These are phyloP conservation scores for Solanum lignicaule DNA, from an alignment of 257 asterid genomes.

Conservation along the genomic window DNA sequence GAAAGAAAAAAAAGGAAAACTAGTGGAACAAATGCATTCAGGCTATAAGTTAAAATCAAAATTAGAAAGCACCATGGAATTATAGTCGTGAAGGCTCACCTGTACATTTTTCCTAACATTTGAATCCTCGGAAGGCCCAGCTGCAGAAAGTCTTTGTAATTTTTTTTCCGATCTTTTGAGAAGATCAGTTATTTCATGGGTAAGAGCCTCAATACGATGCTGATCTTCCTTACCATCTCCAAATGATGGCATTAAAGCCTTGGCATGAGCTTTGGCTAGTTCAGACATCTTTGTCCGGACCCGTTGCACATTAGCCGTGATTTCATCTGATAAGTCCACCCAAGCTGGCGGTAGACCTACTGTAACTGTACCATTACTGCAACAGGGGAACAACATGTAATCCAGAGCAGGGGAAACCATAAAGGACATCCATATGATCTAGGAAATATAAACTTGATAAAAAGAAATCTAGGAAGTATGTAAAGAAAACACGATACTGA, in stretches of 20 bases:
- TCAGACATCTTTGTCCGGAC: slow-evolving; percentile 70
- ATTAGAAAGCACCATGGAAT: neutral
- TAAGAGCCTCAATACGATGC: slow-evolving; percentile 73
- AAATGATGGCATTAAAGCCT: slow-evolving; percentile 98
- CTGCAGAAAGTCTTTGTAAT: slow-evolving; percentile 68
- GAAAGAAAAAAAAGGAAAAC: neutral
- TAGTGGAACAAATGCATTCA: neutral
- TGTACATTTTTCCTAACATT: slow-evolving; percentile 93
- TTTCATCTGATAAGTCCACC: slow-evolving; percentile 97
- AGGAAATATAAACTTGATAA: neutral
- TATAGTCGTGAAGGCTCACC: slow-evolving; percentile 39
- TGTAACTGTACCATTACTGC: slow-evolving; percentile 74
- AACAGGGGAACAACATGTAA: slow-evolving; percentile 11
- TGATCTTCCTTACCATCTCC: slow-evolving; percentile 99
- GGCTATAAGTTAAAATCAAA: neutral
- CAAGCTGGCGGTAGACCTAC: slow-evolving; percentile 98
- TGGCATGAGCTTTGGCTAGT: slow-evolving; percentile 93
- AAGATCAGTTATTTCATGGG: slow-evolving; percentile 85
- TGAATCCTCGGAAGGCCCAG: slow-evolving; percentile 92
- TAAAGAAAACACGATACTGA: neutral
- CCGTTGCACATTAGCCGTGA: slow-evolving; percentile 69
- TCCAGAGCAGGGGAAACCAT: neutral
- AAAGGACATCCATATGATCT: neutral
- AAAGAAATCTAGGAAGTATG: neutral
- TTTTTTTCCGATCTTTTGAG: slow-evolving; percentile 69